Percentiles rank a stretch among this genome's conserved stretches.
phyloP scores from a whole-genome alignment of 805 yeast species.

The Blastobotrys terrestris region DNA sequence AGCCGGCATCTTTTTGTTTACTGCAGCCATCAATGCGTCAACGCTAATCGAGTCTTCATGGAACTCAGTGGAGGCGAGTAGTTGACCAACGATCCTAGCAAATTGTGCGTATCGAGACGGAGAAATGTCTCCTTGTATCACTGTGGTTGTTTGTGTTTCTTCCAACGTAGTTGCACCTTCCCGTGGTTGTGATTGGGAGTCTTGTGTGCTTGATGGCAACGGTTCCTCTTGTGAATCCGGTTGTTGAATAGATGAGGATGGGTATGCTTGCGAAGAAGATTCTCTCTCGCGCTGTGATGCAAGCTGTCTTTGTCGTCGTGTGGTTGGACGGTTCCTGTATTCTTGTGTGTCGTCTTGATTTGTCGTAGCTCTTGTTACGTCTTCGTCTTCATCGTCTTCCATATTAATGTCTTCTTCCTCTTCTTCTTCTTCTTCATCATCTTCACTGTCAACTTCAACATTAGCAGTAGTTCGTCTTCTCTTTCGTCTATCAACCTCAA shows the following conservation, averaged over 20 bases:
- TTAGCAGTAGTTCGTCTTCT: conserved; percentile 30
- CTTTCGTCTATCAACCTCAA: conserved; percentile 34
- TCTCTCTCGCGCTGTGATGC: conserved; percentile 5
- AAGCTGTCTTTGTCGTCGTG: conserved; percentile 22
- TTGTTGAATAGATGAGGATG: conserved; percentile 2
- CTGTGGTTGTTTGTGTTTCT: background rate
- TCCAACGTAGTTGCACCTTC: background rate
- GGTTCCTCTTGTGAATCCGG: conserved; percentile 13
- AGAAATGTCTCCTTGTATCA: conserved; percentile 38
- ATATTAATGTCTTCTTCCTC: conserved; percentile 37
- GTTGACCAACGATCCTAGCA: conserved; percentile 41
- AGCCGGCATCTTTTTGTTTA: conserved; percentile 39
- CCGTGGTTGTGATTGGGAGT: background rate
- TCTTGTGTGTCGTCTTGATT: conserved; percentile 41
- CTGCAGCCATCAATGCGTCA: conserved; percentile 33
- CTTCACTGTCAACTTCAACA: conserved; percentile 29
- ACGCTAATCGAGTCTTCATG: conserved; percentile 41
- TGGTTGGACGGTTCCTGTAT: conserved; percentile 35
- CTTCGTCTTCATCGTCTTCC: conserved; percentile 39
- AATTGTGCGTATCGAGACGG: conserved; percentile 44
- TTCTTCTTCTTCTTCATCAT: conserved; percentile 28
- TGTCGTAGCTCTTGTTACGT: conserved; percentile 30
- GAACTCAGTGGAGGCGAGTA: conserved; percentile 40
- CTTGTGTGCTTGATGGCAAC: conserved; percentile 16
- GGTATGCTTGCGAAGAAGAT: conserved; percentile 2